Conservation (phyloP, 2,329 filamentous ascomycete genomes). For the Clarireedia paspali region DNA sequence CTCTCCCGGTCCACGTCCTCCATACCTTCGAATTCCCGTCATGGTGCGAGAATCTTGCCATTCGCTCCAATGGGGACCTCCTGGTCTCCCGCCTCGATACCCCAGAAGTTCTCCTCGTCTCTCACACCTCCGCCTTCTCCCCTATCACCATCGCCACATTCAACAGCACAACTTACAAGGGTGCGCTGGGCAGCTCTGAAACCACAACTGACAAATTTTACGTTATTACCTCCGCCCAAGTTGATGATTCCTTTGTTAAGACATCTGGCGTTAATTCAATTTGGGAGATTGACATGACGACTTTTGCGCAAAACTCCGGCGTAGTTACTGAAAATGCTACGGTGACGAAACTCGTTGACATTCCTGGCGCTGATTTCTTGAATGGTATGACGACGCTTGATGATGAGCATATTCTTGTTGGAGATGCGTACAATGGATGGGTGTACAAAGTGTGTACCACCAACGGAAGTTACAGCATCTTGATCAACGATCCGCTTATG, state of each 20-base stretch:
- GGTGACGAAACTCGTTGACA: conserved; percentile 9
- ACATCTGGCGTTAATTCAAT: conserved; percentile 19
- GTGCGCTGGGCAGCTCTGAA: conserved; percentile 32
- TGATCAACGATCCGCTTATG: conserved; percentile 23
- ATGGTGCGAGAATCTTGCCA: conserved; percentile 31
- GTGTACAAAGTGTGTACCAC: conserved; percentile 21
- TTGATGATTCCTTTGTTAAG: conserved; percentile 22
- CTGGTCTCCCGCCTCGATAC: conserved; percentile 28
- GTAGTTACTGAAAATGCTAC: conserved; percentile 1
- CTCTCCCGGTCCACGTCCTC: conserved; percentile 9
- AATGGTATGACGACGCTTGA: conserved; percentile 23
- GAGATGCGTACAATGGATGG: conserved; percentile 19
- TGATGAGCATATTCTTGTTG: conserved; percentile 17
- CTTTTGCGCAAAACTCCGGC: conserved; percentile 7
- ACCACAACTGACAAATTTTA: conserved; percentile 28
- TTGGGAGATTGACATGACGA: conserved; percentile 21
- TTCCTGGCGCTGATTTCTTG: conserved; percentile 16
- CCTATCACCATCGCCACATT: conserved; percentile 24
- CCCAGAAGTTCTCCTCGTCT: conserved; percentile 30
- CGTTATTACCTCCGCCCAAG: conserved; percentile 22
- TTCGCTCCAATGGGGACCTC: conserved; percentile 32
- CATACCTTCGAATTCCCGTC: conserved; percentile 9
- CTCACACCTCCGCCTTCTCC: conserved; percentile 19
- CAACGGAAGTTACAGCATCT: conserved; percentile 19
- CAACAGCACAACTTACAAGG: conserved; percentile 24